Percentiles rank a stretch among this genome's conserved stretches.
Evolutionary conservation across 2,329 filamentous ascomycete species (phyloP).

Genomic region (Alternaria ventricosa): DNA sequence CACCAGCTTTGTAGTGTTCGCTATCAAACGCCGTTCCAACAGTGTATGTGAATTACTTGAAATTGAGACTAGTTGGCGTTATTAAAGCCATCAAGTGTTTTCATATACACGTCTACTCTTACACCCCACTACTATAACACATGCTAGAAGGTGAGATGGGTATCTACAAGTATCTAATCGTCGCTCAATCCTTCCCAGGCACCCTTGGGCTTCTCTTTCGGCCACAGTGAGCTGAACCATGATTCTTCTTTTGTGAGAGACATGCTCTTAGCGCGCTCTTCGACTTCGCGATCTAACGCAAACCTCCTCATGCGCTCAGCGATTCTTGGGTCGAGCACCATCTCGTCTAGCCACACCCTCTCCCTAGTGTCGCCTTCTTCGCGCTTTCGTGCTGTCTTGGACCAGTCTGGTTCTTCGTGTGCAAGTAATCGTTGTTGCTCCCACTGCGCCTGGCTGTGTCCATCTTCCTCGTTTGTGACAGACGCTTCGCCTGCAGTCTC

Average conservation of each 20-base stretch:
- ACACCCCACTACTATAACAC: slow-evolving; percentile 30
- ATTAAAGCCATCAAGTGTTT: slow-evolving; percentile 23
- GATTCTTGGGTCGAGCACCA: slow-evolving; percentile 79
- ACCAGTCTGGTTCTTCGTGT: slow-evolving; percentile 81
- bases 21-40: not conserved
- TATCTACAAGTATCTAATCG: slow-evolving; percentile 27
- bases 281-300: slow-evolving; percentile 71
- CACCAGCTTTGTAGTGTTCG: not conserved
- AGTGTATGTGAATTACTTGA: not conserved
- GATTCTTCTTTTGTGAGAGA: slow-evolving; percentile 22
- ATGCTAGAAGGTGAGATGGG: slow-evolving; percentile 27
- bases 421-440: slow-evolving; percentile 72
- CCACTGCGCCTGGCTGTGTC: slow-evolving; percentile 47
- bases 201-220: slow-evolving; percentile 42
- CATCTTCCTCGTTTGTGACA: slow-evolving; percentile 38
- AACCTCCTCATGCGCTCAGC: slow-evolving; percentile 81
- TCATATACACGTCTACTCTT: slow-evolving; percentile 40
- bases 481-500: slow-evolving; percentile 32
- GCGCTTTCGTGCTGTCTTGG: slow-evolving; percentile 72
- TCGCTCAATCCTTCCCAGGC: slow-evolving; percentile 43
- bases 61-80: slow-evolving; percentile 9
- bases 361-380: slow-evolving; percentile 58
- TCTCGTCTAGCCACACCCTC: slow-evolving; percentile 74
- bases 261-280: slow-evolving; percentile 63
- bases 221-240: slow-evolving; percentile 42